Conservation (phyloP, 768 basidiomycete genomes). For the Phlebiopsis gigantea region DNA sequence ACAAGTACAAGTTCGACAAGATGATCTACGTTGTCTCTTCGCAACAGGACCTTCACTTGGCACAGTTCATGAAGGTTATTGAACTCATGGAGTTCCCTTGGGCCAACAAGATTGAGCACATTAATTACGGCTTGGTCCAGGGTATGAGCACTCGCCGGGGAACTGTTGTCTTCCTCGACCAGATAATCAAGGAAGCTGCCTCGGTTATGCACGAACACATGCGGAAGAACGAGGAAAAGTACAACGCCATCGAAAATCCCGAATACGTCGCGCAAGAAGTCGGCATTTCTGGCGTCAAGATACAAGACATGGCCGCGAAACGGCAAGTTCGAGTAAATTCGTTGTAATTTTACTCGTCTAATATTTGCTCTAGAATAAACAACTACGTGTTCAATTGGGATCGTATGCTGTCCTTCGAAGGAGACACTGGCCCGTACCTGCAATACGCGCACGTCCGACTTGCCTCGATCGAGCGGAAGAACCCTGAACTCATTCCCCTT, state of each 20-base stretch:
- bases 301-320: slow-evolving; percentile 96
- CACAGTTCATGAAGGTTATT: slow-evolving; percentile 92
- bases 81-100: slow-evolving; percentile 86
- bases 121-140: slow-evolving; percentile 88
- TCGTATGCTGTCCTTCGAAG: slow-evolving; percentile 92
- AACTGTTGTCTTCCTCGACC: slow-evolving; percentile 90
- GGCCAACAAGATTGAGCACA: slow-evolving; percentile 77
- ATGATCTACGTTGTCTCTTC: slow-evolving; percentile 94
- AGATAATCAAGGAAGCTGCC: slow-evolving; percentile 86
- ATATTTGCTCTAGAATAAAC: slow-evolving; percentile 59
- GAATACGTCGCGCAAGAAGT: slow-evolving; percentile 74
- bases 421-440: slow-evolving; percentile 92
- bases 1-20: slow-evolving; percentile 85
- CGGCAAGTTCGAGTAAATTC: slow-evolving; percentile 44
- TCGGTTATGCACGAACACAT: slow-evolving; percentile 96
- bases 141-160: slow-evolving; percentile 96
- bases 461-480: slow-evolving; percentile 86
- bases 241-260: slow-evolving; percentile 82
- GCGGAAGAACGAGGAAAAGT: slow-evolving; percentile 92
- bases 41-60: slow-evolving; percentile 81
- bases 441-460: slow-evolving; percentile 96
- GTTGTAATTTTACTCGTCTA: slow-evolving; percentile 1
- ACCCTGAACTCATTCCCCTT: slow-evolving; percentile 79
- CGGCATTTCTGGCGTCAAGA: slow-evolving; percentile 94
- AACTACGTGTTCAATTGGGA: slow-evolving; percentile 96